These are phyloP conservation scores for Curvularia sp. DNA, from an alignment of 2,329 filamentous ascomycete genomes.

Conservation along the genomic window DNA sequence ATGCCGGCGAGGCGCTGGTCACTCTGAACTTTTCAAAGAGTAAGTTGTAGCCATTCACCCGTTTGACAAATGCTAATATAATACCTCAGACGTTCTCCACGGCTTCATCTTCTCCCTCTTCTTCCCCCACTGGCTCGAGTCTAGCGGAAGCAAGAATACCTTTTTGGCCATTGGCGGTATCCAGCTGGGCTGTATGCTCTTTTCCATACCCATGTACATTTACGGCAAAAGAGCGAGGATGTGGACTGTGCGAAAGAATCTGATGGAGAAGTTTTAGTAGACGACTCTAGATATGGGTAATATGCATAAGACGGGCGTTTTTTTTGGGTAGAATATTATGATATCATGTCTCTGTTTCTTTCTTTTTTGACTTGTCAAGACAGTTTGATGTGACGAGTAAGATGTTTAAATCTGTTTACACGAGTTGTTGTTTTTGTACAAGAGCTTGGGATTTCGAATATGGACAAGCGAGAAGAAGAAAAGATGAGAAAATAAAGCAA, in stretches of 20 bases:
- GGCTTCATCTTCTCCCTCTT: constrained; percentile 89
- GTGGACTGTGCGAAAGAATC: constrained; percentile 88
- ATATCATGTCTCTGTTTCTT: too few species aligned
- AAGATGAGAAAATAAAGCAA: too few species aligned
- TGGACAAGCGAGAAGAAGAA: too few species aligned
- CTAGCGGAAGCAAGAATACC: constrained; percentile 76
- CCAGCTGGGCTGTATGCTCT: constrained; percentile 76
- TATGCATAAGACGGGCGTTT: too few species aligned
- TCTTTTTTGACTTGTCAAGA: too few species aligned
- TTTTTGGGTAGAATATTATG: too few species aligned
- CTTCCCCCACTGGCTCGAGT: constrained; percentile 70
- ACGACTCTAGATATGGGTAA: too few species aligned
- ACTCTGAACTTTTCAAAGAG: constrained; percentile 94
- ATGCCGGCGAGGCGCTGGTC: constrained; percentile 91
- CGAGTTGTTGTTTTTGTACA: too few species aligned
- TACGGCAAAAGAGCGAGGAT: constrained; percentile 89
- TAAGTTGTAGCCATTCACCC: constrained; percentile 45
- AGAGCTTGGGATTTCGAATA: too few species aligned
- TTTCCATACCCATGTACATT: constrained; percentile 90
- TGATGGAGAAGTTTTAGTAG: constrained; percentile 81
- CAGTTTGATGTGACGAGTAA: too few species aligned
- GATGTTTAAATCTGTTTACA: too few species aligned
- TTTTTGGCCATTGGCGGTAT: constrained; percentile 87
- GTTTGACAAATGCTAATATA: background rate
- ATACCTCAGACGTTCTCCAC: constrained; percentile 73